These are phyloP conservation scores for Daldinia decipiens DNA, from an alignment of 495 filamentous ascomycete species.

Conservation along the genomic window DNA sequence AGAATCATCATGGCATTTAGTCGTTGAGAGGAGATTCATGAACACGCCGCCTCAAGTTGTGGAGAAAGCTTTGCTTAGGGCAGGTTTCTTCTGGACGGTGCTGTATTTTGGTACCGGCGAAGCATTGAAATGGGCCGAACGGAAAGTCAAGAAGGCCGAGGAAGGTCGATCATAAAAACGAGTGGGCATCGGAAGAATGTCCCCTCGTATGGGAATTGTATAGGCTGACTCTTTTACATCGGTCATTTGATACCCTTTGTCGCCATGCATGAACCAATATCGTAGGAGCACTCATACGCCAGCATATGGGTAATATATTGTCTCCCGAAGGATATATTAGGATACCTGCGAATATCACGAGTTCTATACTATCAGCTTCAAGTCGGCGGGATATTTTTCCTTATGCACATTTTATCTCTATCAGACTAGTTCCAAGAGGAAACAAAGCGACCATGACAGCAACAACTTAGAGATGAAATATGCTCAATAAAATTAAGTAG, in stretches of 20 bases:
- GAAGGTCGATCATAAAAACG: slow-evolving; percentile 1
- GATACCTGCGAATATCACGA: too few relatives aligned
- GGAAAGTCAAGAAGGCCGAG: slow-evolving; percentile 21
- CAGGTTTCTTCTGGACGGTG: slow-evolving; percentile 19
- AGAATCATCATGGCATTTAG: slow-evolving; percentile 34
- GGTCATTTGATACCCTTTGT: not conserved
- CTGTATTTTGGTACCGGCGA: slow-evolving; percentile 20
- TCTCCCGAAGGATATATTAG: too few relatives aligned
- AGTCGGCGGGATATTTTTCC: not conserved
- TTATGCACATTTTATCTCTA: not conserved
- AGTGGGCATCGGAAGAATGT: not conserved
- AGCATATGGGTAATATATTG: not conserved
- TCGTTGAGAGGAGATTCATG: slow-evolving; percentile 25
- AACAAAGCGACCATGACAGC: not conserved
- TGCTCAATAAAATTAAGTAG: not conserved
- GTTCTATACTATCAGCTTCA: not conserved
- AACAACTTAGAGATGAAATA: not conserved
- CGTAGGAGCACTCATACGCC: not conserved
- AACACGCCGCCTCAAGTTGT: slow-evolving; percentile 27
- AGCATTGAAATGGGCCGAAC: slow-evolving; percentile 38
- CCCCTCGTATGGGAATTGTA: not conserved
- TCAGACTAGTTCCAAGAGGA: not conserved
- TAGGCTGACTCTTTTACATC: not conserved
- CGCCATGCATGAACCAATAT: not conserved
- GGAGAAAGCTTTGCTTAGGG: slow-evolving; percentile 30